phyloP scores from a whole-genome alignment of 1,284 basidiomycete genomes.

The Leccinum holopus region DNA sequence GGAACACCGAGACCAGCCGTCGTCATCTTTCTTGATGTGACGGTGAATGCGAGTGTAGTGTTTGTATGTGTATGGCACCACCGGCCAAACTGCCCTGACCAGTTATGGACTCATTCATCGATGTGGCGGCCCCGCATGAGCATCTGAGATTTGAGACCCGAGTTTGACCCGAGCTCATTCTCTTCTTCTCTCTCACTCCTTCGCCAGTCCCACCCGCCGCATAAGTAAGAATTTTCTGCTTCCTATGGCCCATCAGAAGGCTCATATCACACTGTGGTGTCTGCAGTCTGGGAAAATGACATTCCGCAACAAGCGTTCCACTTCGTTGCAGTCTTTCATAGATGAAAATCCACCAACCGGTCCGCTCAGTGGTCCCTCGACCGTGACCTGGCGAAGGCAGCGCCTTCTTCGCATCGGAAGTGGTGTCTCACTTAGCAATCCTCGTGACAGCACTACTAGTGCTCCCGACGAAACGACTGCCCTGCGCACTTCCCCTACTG shows the following conservation, averaged over 20 bases:
- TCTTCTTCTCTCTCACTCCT: neutral
- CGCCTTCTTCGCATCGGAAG: constrained; percentile 34
- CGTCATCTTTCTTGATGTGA: constrained; percentile 25
- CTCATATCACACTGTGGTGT: neutral
- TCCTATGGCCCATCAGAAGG: too few species aligned
- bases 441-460: constrained; percentile 3
- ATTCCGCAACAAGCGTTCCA: constrained; percentile 17
- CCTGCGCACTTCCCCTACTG: constrained; percentile 12
- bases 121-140: neutral
- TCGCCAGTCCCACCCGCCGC: neutral
- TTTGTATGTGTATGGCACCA: constrained; percentile 28
- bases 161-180: neutral
- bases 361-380: constrained; percentile 31
- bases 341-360: constrained; percentile 20
- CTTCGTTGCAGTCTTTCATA: constrained; percentile 22
- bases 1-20: constrained; percentile 78
- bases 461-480: constrained; percentile 21
- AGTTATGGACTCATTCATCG: neutral
- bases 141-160: neutral
- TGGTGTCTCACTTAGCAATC: neutral
- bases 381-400: constrained; percentile 32
- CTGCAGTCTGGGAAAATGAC: constrained; percentile 20
- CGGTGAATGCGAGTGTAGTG: constrained; percentile 8
- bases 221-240: neutral
- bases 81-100: neutral